Percentiles rank a stretch among this genome's conserved stretches.
These are phyloP conservation scores for Cutaneotrichosporon cyanovorans DNA, from an alignment of 1,284 basidiomycete genomes.

Conservation along the genomic window DNA sequence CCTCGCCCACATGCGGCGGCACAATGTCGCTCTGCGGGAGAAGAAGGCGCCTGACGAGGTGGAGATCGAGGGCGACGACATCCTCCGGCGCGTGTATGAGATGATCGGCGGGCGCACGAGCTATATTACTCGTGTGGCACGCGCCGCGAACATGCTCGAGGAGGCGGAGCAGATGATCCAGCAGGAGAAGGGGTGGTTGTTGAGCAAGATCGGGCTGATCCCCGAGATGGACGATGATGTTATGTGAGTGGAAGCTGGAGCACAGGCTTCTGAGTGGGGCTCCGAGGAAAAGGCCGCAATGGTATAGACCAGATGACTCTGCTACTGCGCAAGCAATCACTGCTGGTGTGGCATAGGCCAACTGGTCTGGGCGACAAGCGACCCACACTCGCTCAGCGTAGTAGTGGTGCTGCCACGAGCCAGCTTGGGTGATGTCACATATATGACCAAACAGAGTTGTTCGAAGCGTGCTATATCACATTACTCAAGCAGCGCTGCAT, in stretches of 20 bases:
- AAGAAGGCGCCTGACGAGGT: constrained; percentile 17
- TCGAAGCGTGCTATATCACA: too few relatives aligned
- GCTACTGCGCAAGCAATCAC: too few relatives aligned
- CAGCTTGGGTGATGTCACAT: too few relatives aligned
- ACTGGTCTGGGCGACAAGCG: too few relatives aligned
- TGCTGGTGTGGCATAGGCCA: too few relatives aligned
- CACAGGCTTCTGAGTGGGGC: too few relatives aligned
- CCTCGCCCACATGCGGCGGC: constrained; percentile 52
- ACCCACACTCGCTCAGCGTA: too few relatives aligned
- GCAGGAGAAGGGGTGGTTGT: constrained; percentile 69
- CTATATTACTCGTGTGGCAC: constrained; percentile 61
- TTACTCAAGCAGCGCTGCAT: too few relatives aligned
- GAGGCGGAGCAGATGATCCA: constrained; percentile 58
- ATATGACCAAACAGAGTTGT: too few relatives aligned
- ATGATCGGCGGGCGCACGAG: constrained; percentile 67
- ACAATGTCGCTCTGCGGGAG: constrained; percentile 20
- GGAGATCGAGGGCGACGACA: constrained; percentile 37
- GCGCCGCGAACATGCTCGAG: constrained; percentile 55
- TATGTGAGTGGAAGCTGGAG: constrained; percentile 48
- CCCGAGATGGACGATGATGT: constrained; percentile 78
- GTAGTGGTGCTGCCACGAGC: too few relatives aligned
- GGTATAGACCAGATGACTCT: too few relatives aligned
- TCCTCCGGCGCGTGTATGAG: constrained; percentile 53
- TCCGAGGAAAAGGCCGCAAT: too few relatives aligned
- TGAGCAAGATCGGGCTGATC: constrained; percentile 58